phyloP scores from a whole-genome alignment of 805 yeast species.

The Candida ascalaphidarum region DNA sequence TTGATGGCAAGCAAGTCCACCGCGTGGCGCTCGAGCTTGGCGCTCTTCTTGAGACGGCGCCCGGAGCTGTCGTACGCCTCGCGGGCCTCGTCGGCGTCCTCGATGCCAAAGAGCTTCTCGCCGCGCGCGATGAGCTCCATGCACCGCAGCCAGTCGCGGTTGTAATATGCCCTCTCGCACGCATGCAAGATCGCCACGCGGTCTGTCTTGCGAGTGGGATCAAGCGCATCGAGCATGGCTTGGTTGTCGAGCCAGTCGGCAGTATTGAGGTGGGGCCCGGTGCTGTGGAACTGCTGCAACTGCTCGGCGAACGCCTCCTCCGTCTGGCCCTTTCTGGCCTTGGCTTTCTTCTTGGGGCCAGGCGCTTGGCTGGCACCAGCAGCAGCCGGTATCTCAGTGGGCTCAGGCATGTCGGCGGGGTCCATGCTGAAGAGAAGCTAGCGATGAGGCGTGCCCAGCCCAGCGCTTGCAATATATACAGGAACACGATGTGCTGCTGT shows the following conservation, averaged over 20 bases:
- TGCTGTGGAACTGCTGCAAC: constrained; percentile 34
- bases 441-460: too few species aligned
- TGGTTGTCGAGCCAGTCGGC: constrained; percentile 31
- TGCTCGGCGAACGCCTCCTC: constrained; percentile 56
- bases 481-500: too few species aligned
- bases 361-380: too few species aligned
- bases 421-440: too few species aligned
- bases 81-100: constrained; percentile 13
- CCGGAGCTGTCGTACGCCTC: constrained; percentile 14
- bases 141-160: constrained; percentile 44
- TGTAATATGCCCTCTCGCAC: constrained; percentile 56
- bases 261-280: constrained; percentile 54
- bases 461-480: too few species aligned
- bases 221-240: constrained; percentile 14
- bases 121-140: constrained; percentile 33
- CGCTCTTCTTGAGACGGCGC: constrained; percentile 16
- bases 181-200: constrained; percentile 49
- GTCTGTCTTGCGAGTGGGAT: constrained; percentile 38
- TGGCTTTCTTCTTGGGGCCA: too few species aligned
- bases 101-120: constrained; percentile 20
- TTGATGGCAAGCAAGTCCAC: constrained; percentile 42
- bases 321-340: constrained; percentile 57
- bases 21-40: constrained; percentile 40
- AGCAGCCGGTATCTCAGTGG: too few species aligned
- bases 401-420: too few species aligned